A percentile compares a stretch with the other conserved stretches of the same genome.
Conservation (phyloP, 805 yeast species). For the Candida pseudoglaebosa region DNA sequence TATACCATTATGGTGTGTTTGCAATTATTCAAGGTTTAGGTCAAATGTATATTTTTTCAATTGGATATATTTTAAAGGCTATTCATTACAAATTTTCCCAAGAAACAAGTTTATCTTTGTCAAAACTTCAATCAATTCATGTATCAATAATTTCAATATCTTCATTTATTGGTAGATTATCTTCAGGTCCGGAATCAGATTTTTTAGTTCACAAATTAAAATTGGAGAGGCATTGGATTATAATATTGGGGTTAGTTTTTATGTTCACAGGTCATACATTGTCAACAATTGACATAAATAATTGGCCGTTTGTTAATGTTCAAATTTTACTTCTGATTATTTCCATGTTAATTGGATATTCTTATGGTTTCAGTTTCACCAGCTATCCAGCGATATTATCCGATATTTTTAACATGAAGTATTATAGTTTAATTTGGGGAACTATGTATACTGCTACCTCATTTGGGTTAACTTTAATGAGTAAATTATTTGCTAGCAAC, state of each 20-base stretch:
- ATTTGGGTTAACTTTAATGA: constrained; percentile 28
- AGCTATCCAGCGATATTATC: constrained; percentile 32
- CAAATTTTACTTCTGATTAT: constrained; percentile 19
- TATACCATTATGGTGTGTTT: constrained; percentile 29
- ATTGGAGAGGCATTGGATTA: constrained; percentile 31
- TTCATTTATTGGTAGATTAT: constrained; percentile 28
- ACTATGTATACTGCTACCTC: constrained; percentile 29
- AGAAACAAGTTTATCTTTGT: constrained; percentile 12
- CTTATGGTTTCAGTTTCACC: constrained; percentile 33
- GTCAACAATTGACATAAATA: constrained; percentile 14
- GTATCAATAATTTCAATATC: constrained; percentile 30
- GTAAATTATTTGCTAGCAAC: constrained; percentile 27
- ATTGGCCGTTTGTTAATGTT: constrained; percentile 9
- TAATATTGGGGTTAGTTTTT: constrained; percentile 22
- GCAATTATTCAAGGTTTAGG: constrained; percentile 34
- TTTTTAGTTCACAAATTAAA: constrained; percentile 18
- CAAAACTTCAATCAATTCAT: constrained; percentile 27
- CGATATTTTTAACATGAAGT: constrained; percentile 29
- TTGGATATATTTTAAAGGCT: constrained; percentile 30
- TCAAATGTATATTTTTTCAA: constrained; percentile 34
- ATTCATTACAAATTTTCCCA: constrained; percentile 18
- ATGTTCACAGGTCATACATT: constrained; percentile 29
- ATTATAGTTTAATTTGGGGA: constrained; percentile 34
- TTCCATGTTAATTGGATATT: constrained; percentile 28
- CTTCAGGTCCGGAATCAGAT: constrained; percentile 31